These are phyloP conservation scores for Reutealis trisperma DNA, from an alignment of 345 rosid genomes.

Conservation along the genomic window DNA sequence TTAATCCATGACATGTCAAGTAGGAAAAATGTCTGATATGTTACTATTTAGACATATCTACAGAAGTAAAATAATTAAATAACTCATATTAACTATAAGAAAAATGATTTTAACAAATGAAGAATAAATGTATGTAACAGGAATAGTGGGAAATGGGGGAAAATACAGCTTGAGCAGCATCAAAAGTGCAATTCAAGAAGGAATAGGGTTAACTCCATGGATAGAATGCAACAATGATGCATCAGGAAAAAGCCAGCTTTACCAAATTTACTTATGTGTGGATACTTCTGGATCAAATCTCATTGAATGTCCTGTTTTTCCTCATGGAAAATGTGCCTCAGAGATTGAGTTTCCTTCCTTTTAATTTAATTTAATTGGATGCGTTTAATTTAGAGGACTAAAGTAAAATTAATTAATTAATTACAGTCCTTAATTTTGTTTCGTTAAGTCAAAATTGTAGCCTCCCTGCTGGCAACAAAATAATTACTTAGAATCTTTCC, in stretches of 20 bases:
- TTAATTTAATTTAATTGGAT: constrained; percentile 21
- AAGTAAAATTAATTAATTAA: background rate
- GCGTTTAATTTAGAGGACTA: background rate
- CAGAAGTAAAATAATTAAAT: too few relatives aligned
- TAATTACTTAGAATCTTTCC: too few relatives aligned
- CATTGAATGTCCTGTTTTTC: constrained; percentile 76
- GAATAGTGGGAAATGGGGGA: constrained; percentile 58
- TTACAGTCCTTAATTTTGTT: background rate
- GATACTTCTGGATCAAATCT: constrained; percentile 63
- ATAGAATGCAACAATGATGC: constrained; percentile 66
- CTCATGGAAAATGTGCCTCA: constrained; percentile 55
- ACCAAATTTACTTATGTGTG: constrained; percentile 83
- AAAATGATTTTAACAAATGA: background rate
- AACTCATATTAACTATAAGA: background rate
- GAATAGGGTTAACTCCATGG: constrained; percentile 63
- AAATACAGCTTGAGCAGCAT: constrained; percentile 56
- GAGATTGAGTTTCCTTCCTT: constrained; percentile 74
- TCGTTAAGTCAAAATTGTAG: background rate
- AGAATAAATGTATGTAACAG: constrained; percentile 30
- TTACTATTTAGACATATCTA: background rate
- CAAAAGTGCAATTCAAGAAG: constrained; percentile 55
- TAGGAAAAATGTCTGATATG: too few relatives aligned
- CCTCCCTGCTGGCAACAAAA: background rate
- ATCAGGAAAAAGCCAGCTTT: constrained; percentile 74
- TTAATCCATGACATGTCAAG: too few relatives aligned